phyloP scores from a whole-genome alignment of 139 green algal species.

The Coccomyxa sp. region DNA sequence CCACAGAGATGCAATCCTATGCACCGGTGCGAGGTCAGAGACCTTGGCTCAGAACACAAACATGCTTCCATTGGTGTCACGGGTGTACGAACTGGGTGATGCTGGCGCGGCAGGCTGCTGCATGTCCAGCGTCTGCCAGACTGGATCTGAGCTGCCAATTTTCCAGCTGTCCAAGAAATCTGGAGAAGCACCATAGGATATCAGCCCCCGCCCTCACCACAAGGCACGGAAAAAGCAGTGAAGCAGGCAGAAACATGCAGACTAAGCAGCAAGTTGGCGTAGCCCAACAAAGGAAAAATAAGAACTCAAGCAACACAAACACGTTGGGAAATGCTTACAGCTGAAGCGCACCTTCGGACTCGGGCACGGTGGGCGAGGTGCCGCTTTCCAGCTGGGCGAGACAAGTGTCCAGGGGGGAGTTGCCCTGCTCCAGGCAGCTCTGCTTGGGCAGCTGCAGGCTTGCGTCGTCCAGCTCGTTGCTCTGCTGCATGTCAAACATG shows the following conservation, averaged over 20 bases:
- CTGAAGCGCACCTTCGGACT: neutral
- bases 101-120: neutral
- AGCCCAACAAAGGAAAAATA: neutral
- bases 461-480: too few relatives aligned
- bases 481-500: too few relatives aligned
- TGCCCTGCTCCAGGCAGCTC: too few relatives aligned
- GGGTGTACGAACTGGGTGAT: too few relatives aligned
- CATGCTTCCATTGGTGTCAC: too few relatives aligned
- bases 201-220: neutral
- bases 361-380: neutral
- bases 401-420: neutral
- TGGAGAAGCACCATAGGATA: neutral
- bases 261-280: neutral
- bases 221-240: neutral
- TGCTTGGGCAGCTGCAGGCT: too few relatives aligned
- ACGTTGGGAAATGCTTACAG: too few relatives aligned
- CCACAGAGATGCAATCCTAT: too few relatives aligned
- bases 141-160: neutral
- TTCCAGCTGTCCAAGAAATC: neutral
- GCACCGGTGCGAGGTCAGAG: too few relatives aligned
- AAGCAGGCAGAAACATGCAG: neutral
- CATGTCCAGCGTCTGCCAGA: neutral
- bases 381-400: neutral
- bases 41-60: too few relatives aligned
- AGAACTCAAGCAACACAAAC: too few relatives aligned